Conservation (phyloP, 495 filamentous ascomycete species). For the Tuber borchii region DNA sequence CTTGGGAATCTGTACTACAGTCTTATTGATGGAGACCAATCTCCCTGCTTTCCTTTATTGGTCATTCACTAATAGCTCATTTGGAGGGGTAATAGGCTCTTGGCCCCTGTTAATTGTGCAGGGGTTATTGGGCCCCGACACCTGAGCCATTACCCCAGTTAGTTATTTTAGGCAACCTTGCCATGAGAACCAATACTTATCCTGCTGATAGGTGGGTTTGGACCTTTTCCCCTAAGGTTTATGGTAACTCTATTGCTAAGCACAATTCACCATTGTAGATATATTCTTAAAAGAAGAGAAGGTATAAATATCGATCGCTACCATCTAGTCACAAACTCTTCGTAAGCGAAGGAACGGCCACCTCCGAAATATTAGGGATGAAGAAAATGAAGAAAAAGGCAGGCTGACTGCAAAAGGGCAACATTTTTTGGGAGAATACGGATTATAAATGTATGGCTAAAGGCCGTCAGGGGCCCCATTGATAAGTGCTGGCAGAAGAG, state of each 20-base stretch:
- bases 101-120: no score
- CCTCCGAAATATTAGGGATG: neutral
- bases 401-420: neutral
- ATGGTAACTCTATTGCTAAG: neutral
- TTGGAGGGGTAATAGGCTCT: no score
- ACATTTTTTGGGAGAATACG: neutral
- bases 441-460: neutral
- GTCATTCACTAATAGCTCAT: no score
- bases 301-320: neutral
- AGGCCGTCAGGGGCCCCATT: neutral
- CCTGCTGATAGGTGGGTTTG: no score
- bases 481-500: neutral
- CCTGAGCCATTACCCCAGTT: no score
- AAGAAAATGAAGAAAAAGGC: neutral
- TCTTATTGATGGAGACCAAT: no score
- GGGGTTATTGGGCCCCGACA: no score
- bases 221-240: neutral
- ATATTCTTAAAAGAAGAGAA: neutral
- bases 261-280: neutral
- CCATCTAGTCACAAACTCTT: neutral
- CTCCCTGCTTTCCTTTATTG: no score
- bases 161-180: neutral
- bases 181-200: neutral
- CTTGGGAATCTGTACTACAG: no score
- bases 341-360: neutral